Evolutionary conservation across 2,329 filamentous ascomycete genomes (phyloP).

Genomic region (Ambrosiella beaveri): DNA sequence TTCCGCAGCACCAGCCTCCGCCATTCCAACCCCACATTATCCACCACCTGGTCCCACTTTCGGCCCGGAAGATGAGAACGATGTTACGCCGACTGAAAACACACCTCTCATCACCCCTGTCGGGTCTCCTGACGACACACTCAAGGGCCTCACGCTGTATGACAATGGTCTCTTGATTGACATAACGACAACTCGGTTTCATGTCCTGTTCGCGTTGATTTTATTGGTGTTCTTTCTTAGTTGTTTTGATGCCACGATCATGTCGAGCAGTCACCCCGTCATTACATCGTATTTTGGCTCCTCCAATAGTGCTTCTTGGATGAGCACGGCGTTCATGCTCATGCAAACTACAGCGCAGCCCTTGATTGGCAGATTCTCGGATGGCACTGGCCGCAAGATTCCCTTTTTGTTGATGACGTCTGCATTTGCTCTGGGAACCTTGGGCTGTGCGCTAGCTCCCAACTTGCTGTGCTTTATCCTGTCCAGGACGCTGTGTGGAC

Average conservation of each 20-base stretch:
- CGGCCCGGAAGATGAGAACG: not conserved
- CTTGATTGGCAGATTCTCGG: slow-evolving; percentile 55
- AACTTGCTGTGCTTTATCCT: slow-evolving; percentile 54
- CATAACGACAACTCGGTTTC: slow-evolving; percentile 35
- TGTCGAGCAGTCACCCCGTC: slow-evolving; percentile 66
- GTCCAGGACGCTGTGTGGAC: slow-evolving; percentile 51
- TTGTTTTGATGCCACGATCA: slow-evolving; percentile 62
- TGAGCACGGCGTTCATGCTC: slow-evolving; percentile 62
- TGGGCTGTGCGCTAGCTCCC: slow-evolving; percentile 50
- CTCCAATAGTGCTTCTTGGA: slow-evolving; percentile 66
- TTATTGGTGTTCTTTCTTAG: slow-evolving; percentile 40
- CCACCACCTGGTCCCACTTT: not conserved
- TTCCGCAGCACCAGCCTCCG: too few relatives aligned
- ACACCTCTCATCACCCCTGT: not conserved
- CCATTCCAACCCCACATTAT: not conserved
- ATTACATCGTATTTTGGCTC: slow-evolving; percentile 66
- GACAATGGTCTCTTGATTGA: slow-evolving; percentile 22
- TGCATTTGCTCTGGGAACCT: slow-evolving; percentile 46
- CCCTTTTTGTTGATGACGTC: slow-evolving; percentile 47
- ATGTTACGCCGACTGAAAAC: not conserved
- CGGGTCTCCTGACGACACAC: not conserved
- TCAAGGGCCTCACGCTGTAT: not conserved
- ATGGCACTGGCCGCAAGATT: slow-evolving; percentile 51
- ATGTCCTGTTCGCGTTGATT: slow-evolving; percentile 43
- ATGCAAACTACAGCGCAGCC: slow-evolving; percentile 64